Evolutionary conservation across 345 rosid genomes (phyloP), one percentile per base, ranked within the genome.

Genomic region (Odontarrhena argentea): DNA sequence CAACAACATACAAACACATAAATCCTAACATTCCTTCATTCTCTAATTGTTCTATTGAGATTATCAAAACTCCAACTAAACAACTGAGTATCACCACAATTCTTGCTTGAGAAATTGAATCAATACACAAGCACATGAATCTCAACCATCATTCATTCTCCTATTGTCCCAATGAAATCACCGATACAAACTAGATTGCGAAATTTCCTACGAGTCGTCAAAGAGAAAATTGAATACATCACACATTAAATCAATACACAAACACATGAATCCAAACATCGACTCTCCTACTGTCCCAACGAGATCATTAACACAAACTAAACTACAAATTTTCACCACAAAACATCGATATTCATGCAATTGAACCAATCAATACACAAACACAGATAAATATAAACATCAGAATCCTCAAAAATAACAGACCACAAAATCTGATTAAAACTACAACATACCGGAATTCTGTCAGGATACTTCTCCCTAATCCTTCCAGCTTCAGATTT

Each of bases 401-500:
- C 25, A 53, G 18, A 65, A 60, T 28, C 13, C 65, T 2, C 45
- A 14, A 61, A 8, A 25, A 37, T 37, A 48, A 57, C 2, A 59
- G 42, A 35, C n/a, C 25, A 66, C 25, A 66, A 54, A 6, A 60
- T 42, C 34, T 53, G 55, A 53, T 10, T 9, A 0, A 26, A 53
- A 53, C 13, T 9, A 26, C 7, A 48, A 45, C 81, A 76, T 67
- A 86, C 96, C 12, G 96, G 96, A 74, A 88, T 79, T 65, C 96
- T 80, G 49, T 84, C 91, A 3, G 96, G 83, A 60, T 86, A 88
- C 38, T 86, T 88, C 62, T 76, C 91, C 69, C 80, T 84, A 55
- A 88, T 88, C 78, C 91, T 82, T 40, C 75, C 82, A 60, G 91
- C 85, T 77, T 88, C 96, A 25, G 87, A 85, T 8, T 77, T 80